Evolutionary conservation across 2,329 filamentous ascomycete species (phyloP).

Genomic region (Monosporascus sp.): DNA sequence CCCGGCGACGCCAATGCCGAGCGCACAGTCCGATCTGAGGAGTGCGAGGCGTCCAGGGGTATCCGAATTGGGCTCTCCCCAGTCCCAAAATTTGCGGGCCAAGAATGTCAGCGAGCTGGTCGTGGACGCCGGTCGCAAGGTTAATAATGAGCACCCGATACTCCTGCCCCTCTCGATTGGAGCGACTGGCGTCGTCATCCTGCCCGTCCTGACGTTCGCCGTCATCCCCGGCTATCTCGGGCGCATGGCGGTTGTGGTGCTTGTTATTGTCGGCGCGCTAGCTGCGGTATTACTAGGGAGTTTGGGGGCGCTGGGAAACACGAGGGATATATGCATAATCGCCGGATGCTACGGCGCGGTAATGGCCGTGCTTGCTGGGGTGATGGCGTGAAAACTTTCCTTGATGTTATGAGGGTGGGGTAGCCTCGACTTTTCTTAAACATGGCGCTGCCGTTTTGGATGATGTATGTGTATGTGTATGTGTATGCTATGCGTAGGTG

Average conservation of each 20-base stretch:
- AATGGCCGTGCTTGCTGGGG: slow-evolving; percentile 31
- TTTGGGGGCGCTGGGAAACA: slow-evolving; percentile 19
- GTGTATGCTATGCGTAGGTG: too few relatives aligned
- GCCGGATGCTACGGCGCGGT: slow-evolving; percentile 29
- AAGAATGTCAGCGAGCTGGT: slow-evolving; percentile 1
- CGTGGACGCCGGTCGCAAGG: slow-evolving; percentile 5
- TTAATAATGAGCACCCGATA: slow-evolving; percentile 11
- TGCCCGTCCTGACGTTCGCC: slow-evolving; percentile 55
- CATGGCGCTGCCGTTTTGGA: too few relatives aligned
- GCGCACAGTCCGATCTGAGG: slow-evolving; percentile 5
- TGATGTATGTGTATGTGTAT: too few relatives aligned
- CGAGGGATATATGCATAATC: slow-evolving; percentile 20
- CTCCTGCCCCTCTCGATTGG: slow-evolving; percentile 34
- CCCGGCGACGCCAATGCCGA: slow-evolving; percentile 13
- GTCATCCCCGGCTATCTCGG: slow-evolving; percentile 52
- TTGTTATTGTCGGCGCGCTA: slow-evolving; percentile 39
- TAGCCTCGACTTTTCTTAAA: too few relatives aligned
- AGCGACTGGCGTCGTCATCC: slow-evolving; percentile 46
- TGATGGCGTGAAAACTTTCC: slow-evolving; percentile 10
- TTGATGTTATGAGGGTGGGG: too few relatives aligned
- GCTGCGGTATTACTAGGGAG: slow-evolving; percentile 9
- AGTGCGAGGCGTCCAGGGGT: slow-evolving; percentile 1
- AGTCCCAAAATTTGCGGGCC: neutral
- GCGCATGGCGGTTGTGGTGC: slow-evolving; percentile 51
- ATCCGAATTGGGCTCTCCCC: too few relatives aligned